Base-by-base conservation (phyloP, 192 early-diverging fungal species). In the Coemansia sp. region DNA sequence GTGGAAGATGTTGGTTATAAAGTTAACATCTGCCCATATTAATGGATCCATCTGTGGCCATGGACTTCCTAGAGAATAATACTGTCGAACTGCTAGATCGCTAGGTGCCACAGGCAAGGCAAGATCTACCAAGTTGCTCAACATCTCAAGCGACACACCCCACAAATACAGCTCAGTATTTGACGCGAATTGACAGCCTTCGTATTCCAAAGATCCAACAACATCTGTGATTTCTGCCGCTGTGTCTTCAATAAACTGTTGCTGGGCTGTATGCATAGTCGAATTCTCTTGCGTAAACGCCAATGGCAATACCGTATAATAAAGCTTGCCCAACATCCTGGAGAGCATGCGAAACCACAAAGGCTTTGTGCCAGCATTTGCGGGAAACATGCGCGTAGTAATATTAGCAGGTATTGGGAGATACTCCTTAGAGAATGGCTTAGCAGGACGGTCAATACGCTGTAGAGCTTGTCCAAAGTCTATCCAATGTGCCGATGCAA, bases 401-500 rank as follows among this genome's bases (percentile, higher is more conserved):
- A 77, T 64, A 18, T 68, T 59, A 2, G 60, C 25, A 0, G 60
- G 56, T 47, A 77, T 71, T 1, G 38, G 22, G 21, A 28, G 61
- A 27, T 66, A 59, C 0, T 41, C 9, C 0, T 10, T 4, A 1
- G 73, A 10, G 34, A 76, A 71, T 31, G 57, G 62, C 6, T 16
- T 10, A 2, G 31, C 55, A 2, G 75, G 75, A 1, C 8, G 9
- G 19, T 64, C 69, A 25, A 69, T 50, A 10, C 60, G 49, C 14
- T 38, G 23, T 10, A 74, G 49, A 4, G 68, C 26, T n/a, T 71
- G 62, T 6, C 23, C 55, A 23, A 80, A 63, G 16, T 68, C 71
- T 0, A 80, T 23, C 78, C 78, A 80, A 30, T 74, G 78, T 31
- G 55, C 72, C 4, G 78, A 71, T 4, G 71, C 78, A 12, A 74